Conservation (phyloP, 768 basidiomycete genomes). For the Mycena haematopus region DNA sequence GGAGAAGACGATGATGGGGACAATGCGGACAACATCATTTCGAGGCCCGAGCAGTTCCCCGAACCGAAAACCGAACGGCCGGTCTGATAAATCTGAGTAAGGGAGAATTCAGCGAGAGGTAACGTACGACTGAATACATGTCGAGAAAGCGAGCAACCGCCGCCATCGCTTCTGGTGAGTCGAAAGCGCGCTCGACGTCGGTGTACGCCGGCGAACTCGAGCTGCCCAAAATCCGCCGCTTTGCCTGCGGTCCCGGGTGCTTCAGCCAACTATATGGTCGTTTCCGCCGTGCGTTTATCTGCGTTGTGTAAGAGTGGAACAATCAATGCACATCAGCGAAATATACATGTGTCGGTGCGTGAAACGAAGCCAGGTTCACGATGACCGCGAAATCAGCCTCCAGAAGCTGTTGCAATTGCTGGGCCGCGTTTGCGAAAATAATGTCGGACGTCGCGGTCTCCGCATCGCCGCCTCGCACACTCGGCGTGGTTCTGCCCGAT, state of each 20-base stretch:
- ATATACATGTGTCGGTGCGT: background rate
- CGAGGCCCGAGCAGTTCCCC: constrained; percentile 9
- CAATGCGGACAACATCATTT: background rate
- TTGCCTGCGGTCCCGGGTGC: background rate
- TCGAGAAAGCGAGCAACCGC: constrained; percentile 17
- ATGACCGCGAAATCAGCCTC: constrained; percentile 24
- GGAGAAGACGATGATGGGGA: background rate
- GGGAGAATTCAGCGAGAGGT: background rate
- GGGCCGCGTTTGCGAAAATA: constrained; percentile 16
- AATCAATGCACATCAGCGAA: background rate
- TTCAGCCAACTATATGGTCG: constrained; percentile 8
- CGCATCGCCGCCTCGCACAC: background rate
- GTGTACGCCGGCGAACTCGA: background rate
- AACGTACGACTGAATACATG: constrained; percentile 9
- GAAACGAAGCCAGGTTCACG: constrained; percentile 16
- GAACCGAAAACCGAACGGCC: constrained; percentile 10
- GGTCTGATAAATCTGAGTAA: background rate
- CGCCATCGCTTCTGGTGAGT: constrained; percentile 10
- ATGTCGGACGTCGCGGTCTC: background rate
- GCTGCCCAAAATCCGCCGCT: constrained; percentile 2
- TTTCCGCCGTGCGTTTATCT: background rate
- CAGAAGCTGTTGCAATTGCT: constrained; percentile 15
- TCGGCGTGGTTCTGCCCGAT: background rate
- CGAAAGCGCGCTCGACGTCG: background rate
- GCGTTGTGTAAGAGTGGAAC: background rate